Percentiles rank a stretch among this genome's conserved stretches.
Conservation (phyloP, 257 asterid genomes). For the Gentiana macrophylla region DNA sequence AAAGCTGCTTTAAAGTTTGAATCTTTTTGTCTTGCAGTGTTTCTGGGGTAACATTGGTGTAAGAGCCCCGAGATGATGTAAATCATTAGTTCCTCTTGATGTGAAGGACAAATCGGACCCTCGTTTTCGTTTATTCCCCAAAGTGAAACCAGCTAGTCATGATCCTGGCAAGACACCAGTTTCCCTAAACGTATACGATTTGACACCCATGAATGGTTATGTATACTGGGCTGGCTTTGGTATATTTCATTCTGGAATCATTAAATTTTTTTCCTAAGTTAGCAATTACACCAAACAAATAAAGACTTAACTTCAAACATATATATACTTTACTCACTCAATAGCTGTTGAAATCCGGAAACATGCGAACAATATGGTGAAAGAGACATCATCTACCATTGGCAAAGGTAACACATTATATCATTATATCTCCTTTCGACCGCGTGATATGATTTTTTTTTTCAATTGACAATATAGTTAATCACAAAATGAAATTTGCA, state of each 20-base stretch:
- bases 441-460: no score
- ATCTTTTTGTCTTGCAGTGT: background rate
- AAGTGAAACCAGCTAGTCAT: constrained; percentile 48
- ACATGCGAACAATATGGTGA: no score
- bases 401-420: no score
- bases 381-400: no score
- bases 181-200: constrained; percentile 74
- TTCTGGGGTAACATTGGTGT: constrained; percentile 1
- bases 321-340: no score
- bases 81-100: constrained; percentile 42
- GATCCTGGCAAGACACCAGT: constrained; percentile 51
- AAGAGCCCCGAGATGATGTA: constrained; percentile 29
- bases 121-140: constrained; percentile 70
- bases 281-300: no score
- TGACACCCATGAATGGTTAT: constrained; percentile 73
- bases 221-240: constrained; percentile 94
- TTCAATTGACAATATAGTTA: no score
- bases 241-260: constrained; percentile 77
- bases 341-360: no score
- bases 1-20: background rate
- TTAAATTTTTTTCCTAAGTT: no score
- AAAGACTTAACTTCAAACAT: no score
- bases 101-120: constrained; percentile 49
- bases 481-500: no score
- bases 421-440: no score